Base-by-base conservation (phyloP, 306 rosid genomes). In the Lithocarpus polystachyus region DNA sequence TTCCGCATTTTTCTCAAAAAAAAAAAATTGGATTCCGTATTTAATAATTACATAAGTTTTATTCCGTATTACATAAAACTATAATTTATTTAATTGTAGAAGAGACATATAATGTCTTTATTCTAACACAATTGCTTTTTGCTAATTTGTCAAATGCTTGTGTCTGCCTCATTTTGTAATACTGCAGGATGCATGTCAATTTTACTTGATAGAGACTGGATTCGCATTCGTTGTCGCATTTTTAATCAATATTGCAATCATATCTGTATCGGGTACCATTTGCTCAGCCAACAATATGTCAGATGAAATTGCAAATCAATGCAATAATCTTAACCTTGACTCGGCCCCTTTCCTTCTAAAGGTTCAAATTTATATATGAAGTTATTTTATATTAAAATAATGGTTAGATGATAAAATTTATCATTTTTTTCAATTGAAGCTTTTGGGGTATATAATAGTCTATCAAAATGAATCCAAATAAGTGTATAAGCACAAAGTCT, bases 291-390 rank as follows among this genome's bases (percentile, higher is more conserved):
- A 23, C 6, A 70, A 88, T 56, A 72, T 94, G 72, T 82, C 97
- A 0, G 17, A 6, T 22, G 79, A 68, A 0, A 80, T 57, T 17
- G 4, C 18, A 40, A 54, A 82, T 40, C 73, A 73, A 0, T 94
- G 97, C 70, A 75, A 23, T 40, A 70, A 94, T 84, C 82, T 94
- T 3, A 89, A 90, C 6, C 97, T 94, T 75, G 80, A 88, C 73
- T 76, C 88, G 3, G 99, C 97, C 55, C 89, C 97, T 56, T 94
- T 92, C 82, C 97, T 94, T 82, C 93, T 94, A 69, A 77, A 92
- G 99, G 99, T 94, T 75, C 70, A n/a, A 51, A 31, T 53, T 67
- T 35, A 8, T 3, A 60, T 13, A 23, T 61, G 22, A 17, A 64
- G 23, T 64, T 64, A 35, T 33, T 18, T 12, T 0, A 13, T 48